Percentiles rank a stretch among this genome's conserved stretches.
Conservation (phyloP, 2,329 filamentous ascomycete species). For the Calonectria pseudoturangicola region DNA sequence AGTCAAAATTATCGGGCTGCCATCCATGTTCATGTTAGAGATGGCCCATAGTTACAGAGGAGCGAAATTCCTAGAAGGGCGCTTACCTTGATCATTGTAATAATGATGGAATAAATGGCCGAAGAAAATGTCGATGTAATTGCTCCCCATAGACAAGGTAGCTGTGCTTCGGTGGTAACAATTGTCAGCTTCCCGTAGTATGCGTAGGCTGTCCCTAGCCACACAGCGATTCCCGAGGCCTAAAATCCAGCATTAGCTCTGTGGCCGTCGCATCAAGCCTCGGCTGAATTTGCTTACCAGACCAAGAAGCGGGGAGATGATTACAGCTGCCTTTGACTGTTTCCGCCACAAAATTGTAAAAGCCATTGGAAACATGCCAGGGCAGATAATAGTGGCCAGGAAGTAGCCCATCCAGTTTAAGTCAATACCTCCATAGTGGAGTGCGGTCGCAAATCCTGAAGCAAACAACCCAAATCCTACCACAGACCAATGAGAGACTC, state of each 20-base stretch:
- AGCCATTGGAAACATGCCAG: conserved; percentile 37
- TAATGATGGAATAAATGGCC: conserved; percentile 34
- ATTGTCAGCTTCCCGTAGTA: conserved; percentile 38
- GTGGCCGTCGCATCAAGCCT: neutral
- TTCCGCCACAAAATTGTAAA: conserved; percentile 38
- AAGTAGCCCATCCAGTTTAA: conserved; percentile 41
- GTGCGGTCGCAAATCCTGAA: conserved; percentile 32
- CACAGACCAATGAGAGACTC: conserved; percentile 34
- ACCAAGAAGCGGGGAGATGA: conserved; percentile 35
- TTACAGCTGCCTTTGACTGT: conserved; percentile 33
- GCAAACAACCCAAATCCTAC: conserved; percentile 36
- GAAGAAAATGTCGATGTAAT: conserved; percentile 37
- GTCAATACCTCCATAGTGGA: conserved; percentile 37
- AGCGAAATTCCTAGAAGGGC: no score
- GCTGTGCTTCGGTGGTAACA: conserved; percentile 34
- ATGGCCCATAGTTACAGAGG: no score
- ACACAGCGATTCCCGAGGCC: conserved; percentile 34
- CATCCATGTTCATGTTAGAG: neutral
- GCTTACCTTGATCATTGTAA: conserved; percentile 33
- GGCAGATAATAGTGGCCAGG: conserved; percentile 34
- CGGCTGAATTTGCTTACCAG: conserved; percentile 3
- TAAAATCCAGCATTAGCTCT: neutral
- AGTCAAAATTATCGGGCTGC: conserved; percentile 36
- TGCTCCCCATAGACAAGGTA: conserved; percentile 36
- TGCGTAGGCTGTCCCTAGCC: conserved; percentile 33